Base-by-base conservation (phyloP, 108 stramenopile genomes). In the Fistulifera pelliculosa region DNA sequence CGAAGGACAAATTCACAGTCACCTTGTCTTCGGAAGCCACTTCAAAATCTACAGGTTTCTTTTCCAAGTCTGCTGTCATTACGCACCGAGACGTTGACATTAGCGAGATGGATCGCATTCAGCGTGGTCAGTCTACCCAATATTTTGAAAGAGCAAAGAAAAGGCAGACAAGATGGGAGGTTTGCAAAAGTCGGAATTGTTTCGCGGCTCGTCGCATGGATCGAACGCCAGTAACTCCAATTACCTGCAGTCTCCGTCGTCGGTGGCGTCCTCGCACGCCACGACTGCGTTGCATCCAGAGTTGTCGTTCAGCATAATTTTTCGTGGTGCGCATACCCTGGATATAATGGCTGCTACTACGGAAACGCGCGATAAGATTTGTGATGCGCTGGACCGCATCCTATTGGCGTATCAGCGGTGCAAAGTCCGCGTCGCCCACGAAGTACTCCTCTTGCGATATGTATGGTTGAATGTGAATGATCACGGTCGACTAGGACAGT, bases 71-170 rank as follows among this genome's bases (percentile, higher is more conserved):
- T 0, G 23, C 44, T 2, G 53, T 38, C 31, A 44, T 23, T 2
- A 40, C 18, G 38, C 17, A 55, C 60, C 57, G 66, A 25, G 64
- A 62, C 1, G 75, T 91, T 38, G 83, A 91, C 58, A 69, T 91
- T 69, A 83, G 90, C 6, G 69, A 79, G 7, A 82, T 91, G 59
- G 82, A 80, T 62, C 58, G 85, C 38, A 83, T 91, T 52, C 90
- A 85, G 65, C 73, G 83, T 31, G 90, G 90, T 42, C 77, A 74
- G 65, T 69, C 62, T 41, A 80, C 74, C 1, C 64, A 76, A 22
- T 52, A 58, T 39, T 85, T 79, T 71, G 79, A 80, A 65, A 56
- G 60, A 51, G 74, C 65, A 27, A 61, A 57, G 35, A 51, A 21
- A 25, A 23, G 26, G 14, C 56, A 25, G 18, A 21, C 1, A 1